Base-by-base conservation (phyloP, 2,329 filamentous ascomycete species). In the Penicillium sumatraense region DNA sequence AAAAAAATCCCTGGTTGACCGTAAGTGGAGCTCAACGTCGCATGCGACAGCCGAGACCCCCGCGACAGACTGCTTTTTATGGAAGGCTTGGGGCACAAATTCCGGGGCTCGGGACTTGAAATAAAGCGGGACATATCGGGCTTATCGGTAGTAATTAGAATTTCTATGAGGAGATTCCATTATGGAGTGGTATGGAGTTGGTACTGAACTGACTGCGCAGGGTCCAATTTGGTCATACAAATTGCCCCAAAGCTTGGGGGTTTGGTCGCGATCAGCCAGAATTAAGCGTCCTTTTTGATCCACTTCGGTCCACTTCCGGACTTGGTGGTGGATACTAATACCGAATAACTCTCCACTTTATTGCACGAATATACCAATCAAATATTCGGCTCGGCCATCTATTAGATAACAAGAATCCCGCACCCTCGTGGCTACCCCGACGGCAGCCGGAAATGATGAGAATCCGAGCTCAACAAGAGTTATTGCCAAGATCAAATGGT, bases 241-340 rank as follows among this genome's bases (percentile, higher is more conserved):
- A 27, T 53, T 21, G n/a, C n/a, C n/a, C n/a, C 42, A 50, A 20
- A 31, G 48, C 51, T 49, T 46, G 52, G 49, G 42, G 38, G 14
- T 53, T 24, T 46, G 51, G 38, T 56, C 21, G 36, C 24, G 55
- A 59, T 50, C 40, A 54, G 33, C 56, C 20, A 50, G 18, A 54
- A 50, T 58, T 63, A 63, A 63, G 61, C 59, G 57, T 62, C n/a
- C 47, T 9, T 31, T n/a, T n/a, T n/a, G n/a, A n/a, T n/a, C n/a
- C n/a, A n/a, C n/a, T n/a, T 31, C 40, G 51, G 26, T 23, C 61
- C 55, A 59, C 61, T 53, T 46, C 49, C 16, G 47, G 13, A 20
- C 40, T n/a, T 31, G 3, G 9, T 16, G 21, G 40, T 54, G 61
- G 57, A 10, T n/a, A 14, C 1, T 3, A 3, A 7, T n/a, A n/a